Percentiles rank a stretch among this genome's conserved stretches.
phyloP scores from a whole-genome alignment of 331 rosid species.

The Quercus lobata region DNA sequence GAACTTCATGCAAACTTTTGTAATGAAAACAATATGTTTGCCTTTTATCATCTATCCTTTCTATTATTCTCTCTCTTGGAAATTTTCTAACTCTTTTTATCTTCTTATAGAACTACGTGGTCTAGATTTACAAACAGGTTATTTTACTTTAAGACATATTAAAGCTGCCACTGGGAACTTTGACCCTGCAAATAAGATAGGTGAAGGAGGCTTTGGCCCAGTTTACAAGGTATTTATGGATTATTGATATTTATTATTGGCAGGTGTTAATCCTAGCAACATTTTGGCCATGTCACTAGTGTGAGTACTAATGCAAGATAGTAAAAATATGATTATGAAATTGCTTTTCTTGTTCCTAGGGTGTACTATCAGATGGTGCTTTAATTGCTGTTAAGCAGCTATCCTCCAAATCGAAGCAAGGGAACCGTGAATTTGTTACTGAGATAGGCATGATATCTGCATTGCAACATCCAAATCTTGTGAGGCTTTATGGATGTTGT shows the following conservation, averaged over 20 bases:
- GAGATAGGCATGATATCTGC: slow-evolving; percentile 56
- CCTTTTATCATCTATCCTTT: not conserved
- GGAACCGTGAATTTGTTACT: slow-evolving; percentile 43
- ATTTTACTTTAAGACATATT: slow-evolving; percentile 63
- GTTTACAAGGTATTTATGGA: slow-evolving; percentile 62
- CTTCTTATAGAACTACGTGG: slow-evolving; percentile 51
- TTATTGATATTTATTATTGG: not conserved
- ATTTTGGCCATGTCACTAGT: not conserved
- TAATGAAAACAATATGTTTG: no score
- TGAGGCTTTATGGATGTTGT: slow-evolving; percentile 47
- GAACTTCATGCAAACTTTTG: no score
- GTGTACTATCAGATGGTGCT: slow-evolving; percentile 28
- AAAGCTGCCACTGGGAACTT: slow-evolving; percentile 77
- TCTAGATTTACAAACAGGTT: slow-evolving; percentile 61
- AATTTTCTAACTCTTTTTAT: not conserved
- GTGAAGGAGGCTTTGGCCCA: slow-evolving; percentile 95
- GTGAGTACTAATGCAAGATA: not conserved
- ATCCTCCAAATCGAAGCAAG: slow-evolving; percentile 44
- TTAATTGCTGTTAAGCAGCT: slow-evolving; percentile 45
- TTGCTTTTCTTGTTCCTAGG: slow-evolving; percentile 17
- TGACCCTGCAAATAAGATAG: slow-evolving; percentile 65
- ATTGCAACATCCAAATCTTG: slow-evolving; percentile 40
- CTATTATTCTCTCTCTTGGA: not conserved
- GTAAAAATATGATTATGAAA: not conserved
- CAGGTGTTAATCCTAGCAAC: not conserved